phyloP scores from a whole-genome alignment of 257 asterid genomes.

The Marsdenia floribunda region DNA sequence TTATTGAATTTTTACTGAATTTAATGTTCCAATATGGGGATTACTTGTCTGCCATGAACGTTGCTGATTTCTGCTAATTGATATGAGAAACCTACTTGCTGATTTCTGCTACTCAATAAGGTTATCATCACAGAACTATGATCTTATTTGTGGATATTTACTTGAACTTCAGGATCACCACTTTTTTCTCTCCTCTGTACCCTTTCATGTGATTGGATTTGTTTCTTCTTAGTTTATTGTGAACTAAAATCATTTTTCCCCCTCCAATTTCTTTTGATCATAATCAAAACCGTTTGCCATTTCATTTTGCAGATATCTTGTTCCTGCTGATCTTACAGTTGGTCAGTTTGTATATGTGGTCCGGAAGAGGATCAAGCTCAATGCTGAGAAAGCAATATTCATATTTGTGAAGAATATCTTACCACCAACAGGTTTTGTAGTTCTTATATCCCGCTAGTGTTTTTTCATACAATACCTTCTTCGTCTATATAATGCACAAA shows the following conservation, averaged over 20 bases:
- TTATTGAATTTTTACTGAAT: too few relatives aligned
- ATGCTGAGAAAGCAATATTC: constrained; percentile 42
- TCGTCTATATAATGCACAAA: background rate
- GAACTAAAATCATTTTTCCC: background rate
- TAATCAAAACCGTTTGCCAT: background rate
- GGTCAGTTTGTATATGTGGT: constrained; percentile 48
- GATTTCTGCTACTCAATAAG: background rate
- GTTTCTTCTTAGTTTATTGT: background rate
- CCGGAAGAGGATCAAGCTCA: constrained; percentile 40
- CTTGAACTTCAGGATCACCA: background rate
- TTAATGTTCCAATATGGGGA: too few relatives aligned
- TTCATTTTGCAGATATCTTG: constrained; percentile 28
- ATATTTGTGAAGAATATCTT: constrained; percentile 36
- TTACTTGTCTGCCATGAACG: too few relatives aligned
- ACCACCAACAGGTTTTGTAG: constrained; percentile 36
- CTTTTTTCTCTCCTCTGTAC: background rate
- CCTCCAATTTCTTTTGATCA: background rate
- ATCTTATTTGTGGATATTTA: background rate
- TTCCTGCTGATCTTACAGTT: constrained; percentile 43
- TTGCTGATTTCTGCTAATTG: too few relatives aligned
- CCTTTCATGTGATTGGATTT: background rate
- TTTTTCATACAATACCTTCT: background rate
- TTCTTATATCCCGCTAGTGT: background rate
- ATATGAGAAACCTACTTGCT: too few relatives aligned
- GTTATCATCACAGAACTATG: background rate